Base-by-base conservation (phyloP, 2,329 filamentous ascomycete genomes). In the Trematosphaeria pertusa region DNA sequence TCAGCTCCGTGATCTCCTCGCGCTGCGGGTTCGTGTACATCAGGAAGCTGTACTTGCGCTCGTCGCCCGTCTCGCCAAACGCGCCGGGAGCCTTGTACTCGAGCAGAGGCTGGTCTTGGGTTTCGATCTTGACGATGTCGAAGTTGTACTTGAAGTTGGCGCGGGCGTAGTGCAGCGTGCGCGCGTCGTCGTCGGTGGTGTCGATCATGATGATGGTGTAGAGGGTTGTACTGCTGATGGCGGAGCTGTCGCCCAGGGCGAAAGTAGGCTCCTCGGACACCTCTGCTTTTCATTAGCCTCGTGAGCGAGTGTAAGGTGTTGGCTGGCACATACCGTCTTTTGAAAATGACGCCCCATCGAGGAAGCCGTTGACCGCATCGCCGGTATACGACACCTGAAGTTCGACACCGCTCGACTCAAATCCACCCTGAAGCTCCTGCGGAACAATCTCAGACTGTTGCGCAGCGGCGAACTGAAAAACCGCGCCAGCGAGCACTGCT, bases 151-250 rank as follows among this genome's bases (percentile, higher is more conserved):
- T 59, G 56, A 70, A 70, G 46, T 70, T 69, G 6, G 64, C 33
- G 5, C 61, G 61, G 4, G 50, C 60, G 45, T 62, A 71, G 52
- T 71, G 67, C n/a, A 71, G 48, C 2, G 38, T 64, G 2, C 61
- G 59, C 2, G 56, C 48, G 14, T 54, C 48, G n/a, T 61, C 49
- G 20, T 60, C 64, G 21, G 67, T 70, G 15, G 65, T 67, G 49
- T 72, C 67, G 8, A 71, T 36, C 54, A 70, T 57, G 33, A 69
- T 34, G 21, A 70, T 28, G 7, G 24, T 69, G 48, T 66, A 70
- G 11, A 57, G 46, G 0, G 53, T 58, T n/a, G 18, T 42, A 4
- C 65, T 52, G 2, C 52, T 47, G 36, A 72, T 69, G 31, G 61
- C 64, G 14, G 58, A 63, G 39, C 58, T 63, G 46, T 71, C 69